These are phyloP conservation scores for Epichloe sp. DNA, from an alignment of 2,329 filamentous ascomycete species.

Conservation along the genomic window DNA sequence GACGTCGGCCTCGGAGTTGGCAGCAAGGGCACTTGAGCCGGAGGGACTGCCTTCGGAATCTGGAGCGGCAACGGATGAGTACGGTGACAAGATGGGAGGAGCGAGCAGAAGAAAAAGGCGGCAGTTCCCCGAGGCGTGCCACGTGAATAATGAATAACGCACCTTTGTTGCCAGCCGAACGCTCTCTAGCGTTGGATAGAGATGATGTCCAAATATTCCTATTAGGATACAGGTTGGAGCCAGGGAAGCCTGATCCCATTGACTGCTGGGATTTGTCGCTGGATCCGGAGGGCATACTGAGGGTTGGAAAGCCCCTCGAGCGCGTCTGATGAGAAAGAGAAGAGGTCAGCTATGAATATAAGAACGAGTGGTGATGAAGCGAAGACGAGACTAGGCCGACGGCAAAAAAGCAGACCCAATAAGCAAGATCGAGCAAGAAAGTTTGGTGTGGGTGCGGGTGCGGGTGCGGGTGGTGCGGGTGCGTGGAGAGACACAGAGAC, in stretches of 20 bases:
- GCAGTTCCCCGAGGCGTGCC: neutral
- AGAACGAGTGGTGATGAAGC: constrained; percentile 6
- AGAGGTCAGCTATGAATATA: constrained; percentile 10
- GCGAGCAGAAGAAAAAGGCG: neutral
- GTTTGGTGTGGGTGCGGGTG: constrained; percentile 1
- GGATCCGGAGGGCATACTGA: constrained; percentile 22
- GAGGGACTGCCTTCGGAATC: constrained; percentile 33
- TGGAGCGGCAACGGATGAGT: constrained; percentile 5
- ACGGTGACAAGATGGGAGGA: constrained; percentile 6
- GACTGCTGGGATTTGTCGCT: constrained; percentile 19
- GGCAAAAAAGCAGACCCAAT: constrained; percentile 9
- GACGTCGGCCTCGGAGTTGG: constrained; percentile 54
- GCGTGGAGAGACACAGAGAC: constrained; percentile 1
- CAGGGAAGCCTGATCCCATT: constrained; percentile 26
- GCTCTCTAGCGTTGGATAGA: constrained; percentile 27
- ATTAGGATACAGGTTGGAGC: constrained; percentile 23
- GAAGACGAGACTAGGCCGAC: constrained; percentile 1
- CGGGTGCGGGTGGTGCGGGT: constrained; percentile 5
- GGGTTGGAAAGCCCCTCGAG: constrained; percentile 24
- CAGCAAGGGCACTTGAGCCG: constrained; percentile 56
- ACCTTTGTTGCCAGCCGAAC: constrained; percentile 34
- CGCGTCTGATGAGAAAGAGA: constrained; percentile 17
- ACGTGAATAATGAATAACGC: constrained; percentile 10
- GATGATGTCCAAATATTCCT: constrained; percentile 28
- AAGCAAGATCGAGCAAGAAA: constrained; percentile 1